A percentile compares a stretch with the other conserved stretches of the same genome.
phyloP scores from a whole-genome alignment of 2,329 filamentous ascomycete genomes.

The Paraphaeosphaeria minitans region DNA sequence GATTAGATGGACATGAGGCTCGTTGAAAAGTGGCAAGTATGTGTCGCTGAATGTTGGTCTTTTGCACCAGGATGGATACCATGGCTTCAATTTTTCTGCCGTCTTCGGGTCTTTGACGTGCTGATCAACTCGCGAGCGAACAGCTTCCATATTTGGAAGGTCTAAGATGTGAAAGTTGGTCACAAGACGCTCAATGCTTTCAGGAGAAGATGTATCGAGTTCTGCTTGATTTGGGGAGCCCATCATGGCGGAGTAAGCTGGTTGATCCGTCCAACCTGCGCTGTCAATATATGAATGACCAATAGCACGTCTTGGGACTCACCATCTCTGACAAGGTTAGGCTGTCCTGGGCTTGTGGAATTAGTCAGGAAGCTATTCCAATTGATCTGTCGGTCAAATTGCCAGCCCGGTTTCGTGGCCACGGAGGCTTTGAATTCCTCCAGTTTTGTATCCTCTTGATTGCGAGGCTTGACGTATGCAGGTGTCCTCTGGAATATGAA shows the following conservation, averaged over 20 bases:
- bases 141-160: constrained; percentile 4
- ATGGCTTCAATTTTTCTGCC: constrained; percentile 60
- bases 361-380: constrained; percentile 46
- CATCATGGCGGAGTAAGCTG: constrained; percentile 4
- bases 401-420: constrained; percentile 52
- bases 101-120: constrained; percentile 57
- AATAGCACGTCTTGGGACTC: constrained; percentile 46
- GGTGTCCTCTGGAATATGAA: constrained; percentile 53
- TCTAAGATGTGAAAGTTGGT: constrained; percentile 1
- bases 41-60: constrained; percentile 65
- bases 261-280: background rate
- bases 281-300: background rate
- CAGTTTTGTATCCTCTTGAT: constrained; percentile 49
- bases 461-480: constrained; percentile 41
- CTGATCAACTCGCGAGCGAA: constrained; percentile 16
- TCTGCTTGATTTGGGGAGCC: background rate
- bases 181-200: background rate
- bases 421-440: constrained; percentile 49
- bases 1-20: constrained; percentile 61
- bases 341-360: constrained; percentile 34
- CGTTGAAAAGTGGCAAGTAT: constrained; percentile 64
- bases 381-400: constrained; percentile 51
- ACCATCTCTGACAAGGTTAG: constrained; percentile 55
- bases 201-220: background rate
- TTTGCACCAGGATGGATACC: constrained; percentile 68